Evolutionary conservation across 2,329 filamentous ascomycete genomes (phyloP), one percentile per base, ranked within the genome.

Genomic region (Dryadomyces quercus-mongolicae): DNA sequence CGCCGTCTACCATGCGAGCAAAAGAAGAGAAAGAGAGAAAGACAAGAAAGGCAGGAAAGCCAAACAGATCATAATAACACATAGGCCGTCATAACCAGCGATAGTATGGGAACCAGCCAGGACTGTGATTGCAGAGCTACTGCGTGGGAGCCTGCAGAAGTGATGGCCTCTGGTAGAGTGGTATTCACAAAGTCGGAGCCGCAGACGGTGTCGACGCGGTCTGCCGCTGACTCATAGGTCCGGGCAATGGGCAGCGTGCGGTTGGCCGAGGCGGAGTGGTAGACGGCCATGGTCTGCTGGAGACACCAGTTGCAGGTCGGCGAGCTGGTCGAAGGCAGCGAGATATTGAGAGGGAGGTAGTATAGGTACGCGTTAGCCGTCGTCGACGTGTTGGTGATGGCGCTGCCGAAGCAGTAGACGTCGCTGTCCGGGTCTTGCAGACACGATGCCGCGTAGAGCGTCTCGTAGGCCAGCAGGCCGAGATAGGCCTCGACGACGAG

Each of bases 321-420:
- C n/a, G 75, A 73, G 25, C 83, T 80, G 21, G 77, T 77, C 15
- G 73, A 74, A 0, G 88, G 87, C 13, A 96, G 71, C 0, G 74
- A 68, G 44, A 83, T 76, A 56, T 93, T 93, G 54, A 95, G 76
- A 0, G 91, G 88, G 3, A 97, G 73, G 63, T 86, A 92, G 71
- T 96, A 98, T 40, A 93, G 77, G 64, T 91, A 92, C 38, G 81
- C 78, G 65, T 93, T 85, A 36, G 82, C 80, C 0, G 86, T 74
- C 9, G 80, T 84, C 21, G 80, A 78, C 6, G 72, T 66, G 68
- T 95, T 95, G 49, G 86, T 89, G 57, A 91, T 82, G 51, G 92
- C 89, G 61, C 88, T 85, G 60, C 87, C 87, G 67, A 89, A 96
- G 71, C 81, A 85, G 73, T 92, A 96, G 60, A 82, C 78, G 51